Base-by-base conservation (phyloP, 78 protist genomes). In the Dictyostelium intermedium region DNA sequence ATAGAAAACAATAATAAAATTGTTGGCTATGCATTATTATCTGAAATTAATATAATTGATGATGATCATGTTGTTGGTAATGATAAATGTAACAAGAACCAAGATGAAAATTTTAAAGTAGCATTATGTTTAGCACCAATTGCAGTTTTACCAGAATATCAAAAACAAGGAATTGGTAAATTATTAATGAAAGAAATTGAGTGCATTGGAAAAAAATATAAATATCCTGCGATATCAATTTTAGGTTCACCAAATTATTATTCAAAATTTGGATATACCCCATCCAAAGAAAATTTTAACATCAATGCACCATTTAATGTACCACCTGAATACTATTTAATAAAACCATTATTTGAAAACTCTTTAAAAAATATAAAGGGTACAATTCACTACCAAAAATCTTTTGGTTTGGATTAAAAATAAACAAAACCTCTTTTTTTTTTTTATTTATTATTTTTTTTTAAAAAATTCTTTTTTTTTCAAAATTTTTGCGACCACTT, bases 131-230 rank as follows among this genome's bases (percentile, higher is more conserved):
- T 73, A 73, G 80, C 53, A 3, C 80, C 56, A 39, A 37, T 74
- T 27, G 82, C 35, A 27, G 56, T 74, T 39, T 37, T 37, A 74
- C 60, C 82, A 74, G 25, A 32, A 74, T 37, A 37, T 23, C 82
- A 74, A 39, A 74, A 39, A 74, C n/a, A 74, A 74, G 82, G 82
- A 30, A 74, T 74, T 37, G 82, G 82, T 18, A 39, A 34, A 74
- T 23, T 37, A 30, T 39, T 74, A 34, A 39, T 74, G 13, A 5
- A 74, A 9, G 30, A 35, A 20, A 39, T 34, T 16, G 60, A 23
- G 8, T 6, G 9, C 0, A 73, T 32, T 3, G 80, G 41, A 35
- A 74, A 1, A 37, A 39, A 39, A 37, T 74, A 37, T 34, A 74
- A 20, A 2, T 39, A 74, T 74, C 56, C 25, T 5, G 10, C 56